Conservation (phyloP, 495 filamentous ascomycete genomes). For the Tuber umbilicatum region DNA sequence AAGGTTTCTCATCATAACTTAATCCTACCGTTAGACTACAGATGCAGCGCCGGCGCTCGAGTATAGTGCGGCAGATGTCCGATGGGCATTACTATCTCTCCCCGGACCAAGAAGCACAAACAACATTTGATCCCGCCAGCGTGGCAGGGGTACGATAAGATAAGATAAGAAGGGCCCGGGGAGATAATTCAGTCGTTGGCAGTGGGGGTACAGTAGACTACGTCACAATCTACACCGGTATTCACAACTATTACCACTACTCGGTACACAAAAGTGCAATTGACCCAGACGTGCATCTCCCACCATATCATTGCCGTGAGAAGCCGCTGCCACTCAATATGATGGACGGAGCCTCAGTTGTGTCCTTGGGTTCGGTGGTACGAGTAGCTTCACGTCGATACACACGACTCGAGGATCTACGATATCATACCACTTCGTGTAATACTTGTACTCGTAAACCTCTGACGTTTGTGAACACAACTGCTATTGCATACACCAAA, state of each 20-base stretch:
- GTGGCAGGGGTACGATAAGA: neutral
- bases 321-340: neutral
- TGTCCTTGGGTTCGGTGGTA: too few relatives aligned
- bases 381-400: too few relatives aligned
- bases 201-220: neutral
- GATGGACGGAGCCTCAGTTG: neutral
- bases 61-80: too few relatives aligned
- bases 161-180: neutral
- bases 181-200: neutral
- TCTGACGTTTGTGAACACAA: too few relatives aligned
- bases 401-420: neutral
- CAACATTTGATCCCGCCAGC: neutral
- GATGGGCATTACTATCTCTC: neutral
- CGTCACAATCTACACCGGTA: too few relatives aligned
- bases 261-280: neutral
- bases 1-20: neutral
- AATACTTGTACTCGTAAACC: too few relatives aligned
- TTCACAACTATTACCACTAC: neutral
- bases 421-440: too few relatives aligned
- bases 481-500: too few relatives aligned
- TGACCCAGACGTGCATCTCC: neutral
- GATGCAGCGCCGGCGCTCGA: neutral
- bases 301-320: neutral
- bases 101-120: neutral
- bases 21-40: neutral